Evolutionary conservation across 495 filamentous ascomycete genomes (phyloP).

Genomic region (Neurospora sp.): DNA sequence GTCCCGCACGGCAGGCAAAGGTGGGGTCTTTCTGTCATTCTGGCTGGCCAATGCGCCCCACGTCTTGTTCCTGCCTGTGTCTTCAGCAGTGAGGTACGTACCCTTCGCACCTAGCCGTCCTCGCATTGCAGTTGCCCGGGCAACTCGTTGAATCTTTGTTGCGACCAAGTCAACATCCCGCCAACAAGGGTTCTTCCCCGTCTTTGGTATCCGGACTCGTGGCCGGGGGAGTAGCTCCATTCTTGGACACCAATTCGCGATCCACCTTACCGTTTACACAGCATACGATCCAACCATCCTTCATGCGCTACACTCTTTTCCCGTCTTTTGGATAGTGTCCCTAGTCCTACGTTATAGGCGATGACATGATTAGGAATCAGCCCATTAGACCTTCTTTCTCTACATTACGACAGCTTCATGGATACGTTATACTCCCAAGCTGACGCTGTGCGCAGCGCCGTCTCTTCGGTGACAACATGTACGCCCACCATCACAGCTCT

Average conservation of each 20-base stretch:
- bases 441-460: conserved; percentile 42
- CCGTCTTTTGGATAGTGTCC: conserved; percentile 7
- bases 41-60: background rate
- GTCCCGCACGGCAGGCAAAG: background rate
- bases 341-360: conserved; percentile 1
- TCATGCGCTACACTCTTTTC: background rate
- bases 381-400: conserved; percentile 11
- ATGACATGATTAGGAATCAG: conserved; percentile 21
- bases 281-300: background rate
- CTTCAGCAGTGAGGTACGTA: background rate
- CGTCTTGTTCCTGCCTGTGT: background rate
- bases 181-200: background rate
- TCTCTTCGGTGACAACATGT: conserved; percentile 42
- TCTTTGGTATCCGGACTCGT: background rate
- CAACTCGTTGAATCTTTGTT: background rate
- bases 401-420: conserved; percentile 26
- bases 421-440: conserved; percentile 29
- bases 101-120: background rate
- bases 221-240: background rate
- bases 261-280: background rate
- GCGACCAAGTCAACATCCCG: background rate
- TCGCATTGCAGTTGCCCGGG: background rate
- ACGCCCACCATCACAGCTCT: conserved; percentile 36
- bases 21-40: background rate
- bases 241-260: conserved; percentile 1